Evolutionary conservation across 345 rosid genomes (phyloP), one percentile per base, ranked within the genome.

Genomic region (Capsella bursapastoris): DNA sequence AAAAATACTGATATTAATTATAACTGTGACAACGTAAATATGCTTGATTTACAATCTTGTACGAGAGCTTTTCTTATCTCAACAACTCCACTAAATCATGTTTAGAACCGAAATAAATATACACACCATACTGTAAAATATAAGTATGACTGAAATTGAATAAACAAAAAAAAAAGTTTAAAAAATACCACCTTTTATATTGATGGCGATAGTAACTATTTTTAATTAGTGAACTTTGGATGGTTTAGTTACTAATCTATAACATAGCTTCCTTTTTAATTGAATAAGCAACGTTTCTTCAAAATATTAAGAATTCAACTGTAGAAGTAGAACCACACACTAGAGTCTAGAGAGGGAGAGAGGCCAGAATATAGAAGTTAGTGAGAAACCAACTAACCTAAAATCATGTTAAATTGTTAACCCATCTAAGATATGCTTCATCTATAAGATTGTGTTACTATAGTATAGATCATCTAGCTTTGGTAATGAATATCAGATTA

Each of bases 41-140:
- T 76, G 75, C 75, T 76, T 70, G 70, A 70, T 27, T 62, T 15
- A 76, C 71, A 76, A 76, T 44, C 44, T 70, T 56, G 66, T 70
- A 64, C 69, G 49, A 63, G 22, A 10, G 13, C 25, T 6, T 63
- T 47, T 56, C 35, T 43, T 64, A 25, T 70, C 51, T 44, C 53
- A 76, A 76, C 75, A 66, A 76, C 80, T 76, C 80, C 75, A 70
- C 80, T 76, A 70, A 13, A 70, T 69, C 58, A 53, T 51, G 34
- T 34, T 44, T 62, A 70, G 43, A 61, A 44, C 58, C 32, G 44
- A 44, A 62, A 62, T 61, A 69, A 45, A 62, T 38, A 40, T 31
- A 68, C 8, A 45, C 15, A 44, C n/a, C 37, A 34, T 8, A 45
- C 5, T 65, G 14, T 28, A 14, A 52, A 15, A 61, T 9, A 15